These are phyloP conservation scores for Alternaria brassicicola DNA, from an alignment of 2,329 filamentous ascomycete species.

Conservation along the genomic window DNA sequence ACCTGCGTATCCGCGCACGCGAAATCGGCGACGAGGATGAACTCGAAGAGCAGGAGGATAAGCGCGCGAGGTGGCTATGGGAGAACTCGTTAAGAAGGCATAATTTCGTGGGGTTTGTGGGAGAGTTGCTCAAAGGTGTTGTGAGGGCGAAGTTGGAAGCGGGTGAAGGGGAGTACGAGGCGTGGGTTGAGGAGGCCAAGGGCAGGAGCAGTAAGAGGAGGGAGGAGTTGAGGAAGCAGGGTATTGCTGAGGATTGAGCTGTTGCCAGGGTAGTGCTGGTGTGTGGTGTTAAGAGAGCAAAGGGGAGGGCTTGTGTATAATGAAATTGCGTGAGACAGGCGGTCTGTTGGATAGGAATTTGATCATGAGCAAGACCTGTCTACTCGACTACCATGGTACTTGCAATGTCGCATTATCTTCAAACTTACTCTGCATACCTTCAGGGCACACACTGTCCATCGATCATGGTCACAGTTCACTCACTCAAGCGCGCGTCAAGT, in stretches of 20 bases:
- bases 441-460: neutral
- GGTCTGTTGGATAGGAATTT: neutral
- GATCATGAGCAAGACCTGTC: slow-evolving; percentile 1
- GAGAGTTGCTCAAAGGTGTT: slow-evolving; percentile 86
- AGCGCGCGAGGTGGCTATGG: slow-evolving; percentile 86
- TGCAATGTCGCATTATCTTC: neutral
- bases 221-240: slow-evolving; percentile 53
- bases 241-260: slow-evolving; percentile 28
- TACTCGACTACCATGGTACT: neutral
- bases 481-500: neutral
- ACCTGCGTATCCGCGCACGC: slow-evolving; percentile 75
- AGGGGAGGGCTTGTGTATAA: neutral
- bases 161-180: slow-evolving; percentile 69
- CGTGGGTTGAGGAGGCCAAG: slow-evolving; percentile 74
- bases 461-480: neutral
- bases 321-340: neutral
- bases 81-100: slow-evolving; percentile 91
- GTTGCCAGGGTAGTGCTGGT: neutral
- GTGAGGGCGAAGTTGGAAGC: slow-evolving; percentile 74
- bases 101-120: slow-evolving; percentile 96
- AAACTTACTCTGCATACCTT: neutral
- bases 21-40: slow-evolving; percentile 84
- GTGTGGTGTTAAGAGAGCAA: neutral
- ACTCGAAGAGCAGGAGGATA: slow-evolving; percentile 79
- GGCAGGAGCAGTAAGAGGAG: slow-evolving; percentile 59